These are phyloP conservation scores for Pseudonectria foliicola DNA, from an alignment of 2,329 filamentous ascomycete species.

Conservation along the genomic window DNA sequence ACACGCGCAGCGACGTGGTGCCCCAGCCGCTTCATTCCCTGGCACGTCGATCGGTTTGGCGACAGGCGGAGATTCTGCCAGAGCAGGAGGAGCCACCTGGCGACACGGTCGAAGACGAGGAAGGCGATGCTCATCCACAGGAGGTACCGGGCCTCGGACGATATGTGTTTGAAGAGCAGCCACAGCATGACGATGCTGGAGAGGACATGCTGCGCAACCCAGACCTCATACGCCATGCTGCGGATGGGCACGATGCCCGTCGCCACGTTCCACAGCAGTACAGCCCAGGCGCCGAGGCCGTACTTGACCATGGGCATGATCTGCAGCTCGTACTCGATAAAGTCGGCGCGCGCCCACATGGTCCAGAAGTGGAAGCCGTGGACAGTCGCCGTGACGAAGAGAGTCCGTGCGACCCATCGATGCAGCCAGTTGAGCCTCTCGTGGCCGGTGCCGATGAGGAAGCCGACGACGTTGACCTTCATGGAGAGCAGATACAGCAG, in stretches of 20 bases:
- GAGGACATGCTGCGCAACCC: slow-evolving; percentile 60
- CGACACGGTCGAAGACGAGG: slow-evolving; percentile 55
- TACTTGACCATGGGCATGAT: slow-evolving; percentile 60
- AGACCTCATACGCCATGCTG: slow-evolving; percentile 61
- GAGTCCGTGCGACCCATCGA: slow-evolving; percentile 62
- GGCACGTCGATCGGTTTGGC: slow-evolving; percentile 34
- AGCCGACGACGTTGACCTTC: slow-evolving; percentile 53
- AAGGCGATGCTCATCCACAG: slow-evolving; percentile 60
- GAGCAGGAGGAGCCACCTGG: slow-evolving; percentile 39
- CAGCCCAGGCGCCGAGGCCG: slow-evolving; percentile 58
- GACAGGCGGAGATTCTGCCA: slow-evolving; percentile 46
- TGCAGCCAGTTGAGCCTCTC: slow-evolving; percentile 69
- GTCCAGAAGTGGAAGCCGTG: slow-evolving; percentile 65
- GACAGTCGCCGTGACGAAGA: slow-evolving; percentile 60
- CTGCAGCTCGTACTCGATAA: slow-evolving; percentile 50
- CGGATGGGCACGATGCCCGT: slow-evolving; percentile 58
- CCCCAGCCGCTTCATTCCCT: slow-evolving; percentile 42
- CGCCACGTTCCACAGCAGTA: slow-evolving; percentile 59
- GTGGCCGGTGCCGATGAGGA: slow-evolving; percentile 56
- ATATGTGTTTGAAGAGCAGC: slow-evolving; percentile 57
- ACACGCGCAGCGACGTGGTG: slow-evolving; percentile 43
- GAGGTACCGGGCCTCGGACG: slow-evolving; percentile 50
- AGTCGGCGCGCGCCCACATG: slow-evolving; percentile 54
- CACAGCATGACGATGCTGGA: slow-evolving; percentile 56
- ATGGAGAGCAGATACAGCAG: slow-evolving; percentile 56